Evolutionary conservation across 495 filamentous ascomycete species (phyloP).

Genomic region (Gamarada debralockiae): DNA sequence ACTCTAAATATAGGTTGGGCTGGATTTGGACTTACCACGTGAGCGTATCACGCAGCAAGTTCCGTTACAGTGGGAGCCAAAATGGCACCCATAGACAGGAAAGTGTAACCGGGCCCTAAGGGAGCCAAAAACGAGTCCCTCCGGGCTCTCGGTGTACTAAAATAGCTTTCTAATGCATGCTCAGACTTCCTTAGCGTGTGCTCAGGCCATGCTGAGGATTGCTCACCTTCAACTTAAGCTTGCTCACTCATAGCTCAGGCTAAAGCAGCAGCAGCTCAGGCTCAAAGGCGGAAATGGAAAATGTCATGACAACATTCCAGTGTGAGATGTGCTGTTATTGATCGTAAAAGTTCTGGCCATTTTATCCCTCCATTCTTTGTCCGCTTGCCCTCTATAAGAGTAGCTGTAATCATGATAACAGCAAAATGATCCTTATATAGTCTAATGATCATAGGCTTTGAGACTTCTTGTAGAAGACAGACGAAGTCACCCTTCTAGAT

Average conservation of each 20-base stretch:
- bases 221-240: background rate
- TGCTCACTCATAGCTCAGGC: no score
- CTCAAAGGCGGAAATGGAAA: no score
- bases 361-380: no score
- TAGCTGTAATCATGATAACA: slow-evolving; percentile 23
- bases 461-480: slow-evolving; percentile 27
- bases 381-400: background rate
- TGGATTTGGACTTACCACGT: no score
- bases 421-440: slow-evolving; percentile 21
- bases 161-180: background rate
- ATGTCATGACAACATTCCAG: background rate
- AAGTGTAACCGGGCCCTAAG: background rate
- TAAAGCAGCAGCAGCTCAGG: no score
- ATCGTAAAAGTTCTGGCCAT: slow-evolving; percentile 7
- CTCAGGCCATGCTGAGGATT: background rate
- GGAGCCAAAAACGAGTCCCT: background rate
- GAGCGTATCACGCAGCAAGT: background rate
- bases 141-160: background rate
- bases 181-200: background rate
- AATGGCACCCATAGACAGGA: background rate
- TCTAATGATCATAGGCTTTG: no score
- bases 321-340: slow-evolving; percentile 2
- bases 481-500: slow-evolving; percentile 23
- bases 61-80: background rate
- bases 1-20: no score